Conservation (phyloP, 208 protist genomes). For the Naegleria fowleri region DNA sequence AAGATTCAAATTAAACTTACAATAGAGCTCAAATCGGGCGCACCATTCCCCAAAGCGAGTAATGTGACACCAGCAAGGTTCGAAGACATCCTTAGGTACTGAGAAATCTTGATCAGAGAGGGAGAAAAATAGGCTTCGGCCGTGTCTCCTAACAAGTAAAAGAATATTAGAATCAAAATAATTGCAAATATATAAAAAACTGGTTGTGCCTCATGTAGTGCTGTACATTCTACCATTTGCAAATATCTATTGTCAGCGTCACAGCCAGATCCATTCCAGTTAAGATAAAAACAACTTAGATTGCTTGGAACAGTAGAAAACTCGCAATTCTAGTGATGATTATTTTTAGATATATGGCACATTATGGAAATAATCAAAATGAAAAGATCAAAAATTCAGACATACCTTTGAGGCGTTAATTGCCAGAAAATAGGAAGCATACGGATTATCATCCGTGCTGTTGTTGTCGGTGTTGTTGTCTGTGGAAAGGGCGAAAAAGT, state of each 20-base stretch:
- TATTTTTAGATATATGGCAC: too few relatives aligned
- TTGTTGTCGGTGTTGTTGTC: too few relatives aligned
- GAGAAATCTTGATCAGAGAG: slow-evolving; percentile 14
- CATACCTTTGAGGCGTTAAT: too few relatives aligned
- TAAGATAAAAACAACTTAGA: background rate
- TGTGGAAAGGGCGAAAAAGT: too few relatives aligned
- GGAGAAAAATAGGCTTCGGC: slow-evolving; percentile 28
- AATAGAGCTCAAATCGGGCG: background rate
- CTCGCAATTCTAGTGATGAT: background rate
- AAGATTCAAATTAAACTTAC: background rate
- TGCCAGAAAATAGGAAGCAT: too few relatives aligned
- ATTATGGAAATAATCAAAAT: too few relatives aligned
- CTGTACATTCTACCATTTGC: background rate
- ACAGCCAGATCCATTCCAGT: background rate
- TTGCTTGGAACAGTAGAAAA: background rate
- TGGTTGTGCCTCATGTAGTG: background rate
- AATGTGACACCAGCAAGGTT: slow-evolving; percentile 28
- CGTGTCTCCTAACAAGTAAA: slow-evolving; percentile 32
- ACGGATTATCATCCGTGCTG: too few relatives aligned
- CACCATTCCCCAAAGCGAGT: slow-evolving; percentile 33
- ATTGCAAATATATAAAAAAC: background rate
- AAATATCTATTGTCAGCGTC: background rate
- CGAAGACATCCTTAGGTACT: slow-evolving; percentile 7
- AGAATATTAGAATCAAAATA: background rate
- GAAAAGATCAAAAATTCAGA: too few relatives aligned